These are phyloP conservation scores for Steccherinum ochraceum DNA, from an alignment of 768 basidiomycete genomes.

Conservation along the genomic window DNA sequence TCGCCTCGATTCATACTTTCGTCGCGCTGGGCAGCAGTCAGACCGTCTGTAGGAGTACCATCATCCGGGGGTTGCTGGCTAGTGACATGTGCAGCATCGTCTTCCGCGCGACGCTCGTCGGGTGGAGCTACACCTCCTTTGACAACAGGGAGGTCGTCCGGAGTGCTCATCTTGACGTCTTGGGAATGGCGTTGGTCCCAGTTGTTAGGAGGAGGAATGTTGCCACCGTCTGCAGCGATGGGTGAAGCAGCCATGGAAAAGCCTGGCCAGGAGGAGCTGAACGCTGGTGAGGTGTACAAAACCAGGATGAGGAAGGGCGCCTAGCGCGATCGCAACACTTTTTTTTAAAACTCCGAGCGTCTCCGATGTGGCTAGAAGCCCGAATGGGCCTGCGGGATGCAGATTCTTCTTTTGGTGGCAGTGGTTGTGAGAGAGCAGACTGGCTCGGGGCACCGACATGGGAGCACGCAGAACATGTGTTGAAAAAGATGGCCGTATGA, in stretches of 20 bases:
- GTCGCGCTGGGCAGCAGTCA: conserved; percentile 4
- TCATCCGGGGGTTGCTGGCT: neutral
- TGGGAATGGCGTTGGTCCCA: conserved; percentile 7
- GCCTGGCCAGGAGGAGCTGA: neutral
- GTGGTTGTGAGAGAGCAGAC: too few relatives aligned
- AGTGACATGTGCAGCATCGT: conserved; percentile 11
- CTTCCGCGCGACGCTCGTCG: conserved; percentile 14
- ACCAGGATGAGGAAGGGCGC: too few relatives aligned
- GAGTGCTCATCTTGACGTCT: neutral
- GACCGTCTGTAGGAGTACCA: conserved; percentile 2
- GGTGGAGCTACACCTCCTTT: neutral
- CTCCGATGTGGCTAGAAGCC: too few relatives aligned
- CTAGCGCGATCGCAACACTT: too few relatives aligned
- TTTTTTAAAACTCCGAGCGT: neutral
- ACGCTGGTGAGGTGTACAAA: too few relatives aligned
- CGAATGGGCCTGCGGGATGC: too few relatives aligned
- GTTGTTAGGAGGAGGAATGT: conserved; percentile 11
- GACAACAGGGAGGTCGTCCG: conserved; percentile 15
- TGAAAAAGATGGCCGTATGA: neutral
- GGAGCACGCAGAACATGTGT: neutral
- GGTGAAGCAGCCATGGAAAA: conserved; percentile 11
- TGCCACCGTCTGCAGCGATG: conserved; percentile 9
- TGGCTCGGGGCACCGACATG: too few relatives aligned
- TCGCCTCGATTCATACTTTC: conserved; percentile 20
- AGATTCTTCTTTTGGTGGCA: too few relatives aligned